A percentile compares a stretch with the other conserved stretches of the same genome.
Conservation (phyloP, 2,329 filamentous ascomycete genomes). For the Diplodia corticola region DNA sequence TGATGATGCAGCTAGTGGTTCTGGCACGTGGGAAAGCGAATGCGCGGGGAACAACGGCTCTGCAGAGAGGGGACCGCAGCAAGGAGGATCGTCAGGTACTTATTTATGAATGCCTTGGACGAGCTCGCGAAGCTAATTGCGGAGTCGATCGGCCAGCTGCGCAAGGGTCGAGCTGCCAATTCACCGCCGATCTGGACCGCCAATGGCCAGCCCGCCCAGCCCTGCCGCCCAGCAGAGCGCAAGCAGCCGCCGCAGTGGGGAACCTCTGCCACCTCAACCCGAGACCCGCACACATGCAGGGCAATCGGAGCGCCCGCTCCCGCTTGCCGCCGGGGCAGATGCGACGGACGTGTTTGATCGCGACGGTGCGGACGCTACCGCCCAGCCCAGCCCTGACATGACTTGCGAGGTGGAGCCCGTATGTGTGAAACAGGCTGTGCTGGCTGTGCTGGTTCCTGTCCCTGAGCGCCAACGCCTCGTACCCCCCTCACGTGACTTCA, state of each 20-base stretch:
- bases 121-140: slow-evolving; percentile 3
- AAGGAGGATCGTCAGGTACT: slow-evolving; percentile 12
- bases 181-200: slow-evolving; percentile 2
- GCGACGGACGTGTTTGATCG: background rate
- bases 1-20: background rate
- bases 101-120: slow-evolving; percentile 3
- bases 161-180: background rate
- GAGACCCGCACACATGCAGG: background rate
- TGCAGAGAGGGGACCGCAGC: background rate
- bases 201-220: background rate
- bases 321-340: slow-evolving; percentile 5
- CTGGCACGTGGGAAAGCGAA: background rate
- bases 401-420: background rate
- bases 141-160: slow-evolving; percentile 6
- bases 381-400: background rate
- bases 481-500: slow-evolving; percentile 2
- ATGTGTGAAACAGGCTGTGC: slow-evolving; percentile 11
- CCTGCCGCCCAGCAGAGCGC: background rate
- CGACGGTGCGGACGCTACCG: background rate
- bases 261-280: background rate
- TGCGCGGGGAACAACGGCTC: background rate
- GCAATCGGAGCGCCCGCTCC: slow-evolving; percentile 8
- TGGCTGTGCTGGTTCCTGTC: slow-evolving; percentile 14
- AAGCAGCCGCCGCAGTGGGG: slow-evolving; percentile 7
- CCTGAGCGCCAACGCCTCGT: slow-evolving; percentile 1